Evolutionary conservation across 345 rosid species (phyloP).

Genomic region (Psidium friedrichsthalianum): DNA sequence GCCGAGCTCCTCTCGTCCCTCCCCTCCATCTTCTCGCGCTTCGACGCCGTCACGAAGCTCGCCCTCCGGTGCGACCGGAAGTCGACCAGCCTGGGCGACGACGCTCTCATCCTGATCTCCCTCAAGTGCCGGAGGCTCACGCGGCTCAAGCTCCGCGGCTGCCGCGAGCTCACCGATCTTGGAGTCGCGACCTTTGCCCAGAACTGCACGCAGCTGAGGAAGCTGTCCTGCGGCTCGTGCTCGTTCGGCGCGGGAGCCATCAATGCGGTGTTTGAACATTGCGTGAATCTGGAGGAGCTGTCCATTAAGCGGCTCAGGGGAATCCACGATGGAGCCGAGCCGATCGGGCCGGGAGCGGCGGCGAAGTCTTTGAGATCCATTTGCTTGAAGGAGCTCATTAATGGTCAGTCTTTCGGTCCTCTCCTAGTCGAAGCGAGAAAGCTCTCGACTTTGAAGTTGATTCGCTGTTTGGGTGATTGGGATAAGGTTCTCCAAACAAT

Average conservation of each 20-base stretch:
- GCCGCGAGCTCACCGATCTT: constrained; percentile 70
- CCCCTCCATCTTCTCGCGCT: constrained; percentile 46
- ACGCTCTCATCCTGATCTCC: constrained; percentile 45
- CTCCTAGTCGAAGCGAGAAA: constrained; percentile 33
- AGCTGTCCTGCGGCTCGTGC: constrained; percentile 75
- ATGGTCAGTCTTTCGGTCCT: constrained; percentile 64
- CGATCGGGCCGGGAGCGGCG: constrained; percentile 22
- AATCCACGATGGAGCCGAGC: constrained; percentile 31
- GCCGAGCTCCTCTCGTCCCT: constrained; percentile 31
- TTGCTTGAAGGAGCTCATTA: constrained; percentile 69
- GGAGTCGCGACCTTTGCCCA: constrained; percentile 55
- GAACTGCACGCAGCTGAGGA: constrained; percentile 45
- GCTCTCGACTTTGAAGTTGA: constrained; percentile 52
- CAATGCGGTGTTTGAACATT: constrained; percentile 48
- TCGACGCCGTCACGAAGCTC: constrained; percentile 63
- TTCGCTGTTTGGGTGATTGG: constrained; percentile 81
- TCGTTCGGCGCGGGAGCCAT: constrained; percentile 66
- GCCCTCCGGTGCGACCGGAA: constrained; percentile 67
- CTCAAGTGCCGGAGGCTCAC: constrained; percentile 48
- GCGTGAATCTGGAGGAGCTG: constrained; percentile 49
- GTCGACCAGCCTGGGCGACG: constrained; percentile 53
- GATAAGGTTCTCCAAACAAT: constrained; percentile 44
- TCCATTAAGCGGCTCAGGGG: constrained; percentile 61
- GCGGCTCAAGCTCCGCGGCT: constrained; percentile 87
- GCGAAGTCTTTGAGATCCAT: constrained; percentile 40